A percentile compares a stretch with the other conserved stretches of the same genome.
Evolutionary conservation across 164 flowering plant genomes (phyloP).

Genomic region (Tetracentron sinense): DNA sequence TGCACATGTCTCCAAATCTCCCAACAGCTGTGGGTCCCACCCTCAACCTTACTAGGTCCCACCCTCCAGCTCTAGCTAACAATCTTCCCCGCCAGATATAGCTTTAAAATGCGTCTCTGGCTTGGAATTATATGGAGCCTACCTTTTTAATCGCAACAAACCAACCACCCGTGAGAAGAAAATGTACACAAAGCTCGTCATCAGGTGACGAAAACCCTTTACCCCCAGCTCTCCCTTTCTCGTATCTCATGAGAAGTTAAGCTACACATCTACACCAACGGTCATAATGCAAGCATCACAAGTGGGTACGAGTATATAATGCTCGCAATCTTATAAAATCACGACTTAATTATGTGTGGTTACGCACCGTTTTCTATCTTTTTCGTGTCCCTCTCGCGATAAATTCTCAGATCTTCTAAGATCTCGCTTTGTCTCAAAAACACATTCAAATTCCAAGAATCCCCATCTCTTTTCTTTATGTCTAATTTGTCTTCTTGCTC

Average conservation of each 20-base stretch:
- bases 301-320: not conserved
- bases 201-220: not conserved
- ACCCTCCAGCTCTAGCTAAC: too few species aligned
- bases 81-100: too few species aligned
- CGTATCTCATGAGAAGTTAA: too few species aligned
- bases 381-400: not conserved
- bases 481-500: too few species aligned
- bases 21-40: conserved; percentile 22
- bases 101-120: too few species aligned
- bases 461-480: not conserved
- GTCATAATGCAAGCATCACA: not conserved
- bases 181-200: too few species aligned
- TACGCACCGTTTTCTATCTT: not conserved
- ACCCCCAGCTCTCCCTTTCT: not conserved
- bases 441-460: too few species aligned
- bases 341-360: not conserved
- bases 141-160: not conserved
- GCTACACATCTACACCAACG: not conserved
- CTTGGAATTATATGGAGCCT: not conserved
- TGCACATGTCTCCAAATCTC: conserved; percentile 24
- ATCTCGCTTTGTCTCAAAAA: not conserved
- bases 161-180: too few species aligned
- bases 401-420: not conserved
- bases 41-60: too few species aligned
- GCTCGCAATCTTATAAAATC: not conserved